Evolutionary conservation across 257 asterid species (phyloP), one percentile per base, ranked within the genome.

Genomic region (Henckelia pumila): DNA sequence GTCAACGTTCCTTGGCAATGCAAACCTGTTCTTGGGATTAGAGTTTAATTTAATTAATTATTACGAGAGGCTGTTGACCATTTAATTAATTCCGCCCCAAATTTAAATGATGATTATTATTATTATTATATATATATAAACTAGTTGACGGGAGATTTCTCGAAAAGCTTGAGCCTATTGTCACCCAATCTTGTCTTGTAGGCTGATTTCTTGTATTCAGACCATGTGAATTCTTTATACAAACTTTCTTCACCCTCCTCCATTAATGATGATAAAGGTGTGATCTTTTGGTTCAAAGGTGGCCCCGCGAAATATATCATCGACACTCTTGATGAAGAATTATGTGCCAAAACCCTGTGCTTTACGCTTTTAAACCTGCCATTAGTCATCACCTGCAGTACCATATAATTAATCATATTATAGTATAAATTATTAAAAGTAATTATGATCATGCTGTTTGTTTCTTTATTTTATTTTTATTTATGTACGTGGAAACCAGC

Each of bases 251-350:
- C 71, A 3, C 71, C 71, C 0, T 56, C 71, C 40, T 67, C 71
- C 71, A 67, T 67, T 16, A 67, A 37, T 14, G 71, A 67, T 3
- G 71, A 4, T 56, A 55, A 29, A 53, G 71, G 32, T n/a, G 63
- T 24, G 11, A 67, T 67, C 64, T 67, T 67, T 56, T 56, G 37
- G 22, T 20, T 67, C 71, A 67, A 67, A 53, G 71, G 56, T 56
- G 71, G 71, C 56, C 71, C 71, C 17, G 64, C 71, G 14, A 67
- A 55, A 21, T 29, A 67, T 29, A 67, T 32, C 71, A 67, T 67
- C 7, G 71, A 67, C 2, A 53, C 37, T 47, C 71, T 55, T 55
- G 71, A 67, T 56, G 22, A 26, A 17, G 40, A 30, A 21, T 61
- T 8, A 33, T 55, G 53, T 2, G 71, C 30, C 53, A 67, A 67